These are phyloP conservation scores for Amanita rimosa DNA, from an alignment of 768 basidiomycete genomes.

Conservation along the genomic window DNA sequence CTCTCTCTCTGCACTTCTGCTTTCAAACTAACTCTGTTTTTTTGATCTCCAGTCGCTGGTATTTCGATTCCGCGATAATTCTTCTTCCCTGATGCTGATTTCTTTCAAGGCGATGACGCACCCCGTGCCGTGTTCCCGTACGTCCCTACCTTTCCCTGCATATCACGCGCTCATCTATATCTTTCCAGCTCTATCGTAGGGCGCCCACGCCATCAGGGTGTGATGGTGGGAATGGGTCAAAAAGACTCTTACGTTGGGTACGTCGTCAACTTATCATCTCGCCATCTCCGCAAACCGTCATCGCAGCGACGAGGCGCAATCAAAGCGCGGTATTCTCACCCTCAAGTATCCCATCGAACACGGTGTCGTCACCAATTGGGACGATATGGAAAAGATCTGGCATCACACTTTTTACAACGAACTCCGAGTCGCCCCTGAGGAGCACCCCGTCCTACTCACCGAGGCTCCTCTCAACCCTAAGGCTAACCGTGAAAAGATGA, in stretches of 20 bases:
- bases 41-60: constrained; percentile 48
- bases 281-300: constrained; percentile 6
- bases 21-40: constrained; percentile 7
- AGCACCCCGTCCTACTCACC: constrained; percentile 86
- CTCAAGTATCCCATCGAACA: constrained; percentile 92
- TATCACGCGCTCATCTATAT: constrained; percentile 1
- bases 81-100: constrained; percentile 12
- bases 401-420: constrained; percentile 97
- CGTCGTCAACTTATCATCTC: constrained; percentile 12
- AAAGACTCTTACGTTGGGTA: constrained; percentile 96
- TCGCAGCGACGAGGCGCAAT: constrained; percentile 78
- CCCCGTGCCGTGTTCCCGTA: constrained; percentile 94
- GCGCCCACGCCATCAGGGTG: constrained; percentile 88
- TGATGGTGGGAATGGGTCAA: constrained; percentile 96
- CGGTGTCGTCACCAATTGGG: constrained; percentile 97
- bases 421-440: constrained; percentile 86
- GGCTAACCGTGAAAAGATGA: constrained; percentile 90
- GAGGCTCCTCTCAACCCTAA: constrained; percentile 92
- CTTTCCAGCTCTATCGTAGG: constrained; percentile 75
- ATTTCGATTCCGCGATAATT: constrained; percentile 11
- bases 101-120: constrained; percentile 68
- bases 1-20: not conserved
- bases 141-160: constrained; percentile 19
- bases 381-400: constrained; percentile 99
- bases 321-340: constrained; percentile 90